These are phyloP conservation scores for Leishmania gerbilli DNA, from an alignment of 208 protist genomes.

Conservation along the genomic window DNA sequence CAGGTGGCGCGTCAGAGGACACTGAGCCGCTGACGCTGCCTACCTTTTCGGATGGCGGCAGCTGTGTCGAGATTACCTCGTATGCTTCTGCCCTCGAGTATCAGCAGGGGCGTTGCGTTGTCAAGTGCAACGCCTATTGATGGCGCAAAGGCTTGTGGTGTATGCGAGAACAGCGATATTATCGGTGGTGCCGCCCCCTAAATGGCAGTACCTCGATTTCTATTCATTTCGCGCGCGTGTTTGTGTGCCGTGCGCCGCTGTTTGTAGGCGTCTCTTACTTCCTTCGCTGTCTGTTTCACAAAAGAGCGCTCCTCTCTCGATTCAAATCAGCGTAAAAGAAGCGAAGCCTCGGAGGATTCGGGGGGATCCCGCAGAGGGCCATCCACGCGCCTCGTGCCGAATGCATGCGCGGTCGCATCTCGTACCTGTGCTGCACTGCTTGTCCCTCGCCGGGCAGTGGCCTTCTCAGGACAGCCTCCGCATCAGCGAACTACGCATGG, in stretches of 20 bases:
- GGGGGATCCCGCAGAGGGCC: background rate
- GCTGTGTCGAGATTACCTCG: constrained; percentile 19
- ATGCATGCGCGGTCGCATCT: background rate
- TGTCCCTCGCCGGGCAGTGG: background rate
- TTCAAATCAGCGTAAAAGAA: background rate
- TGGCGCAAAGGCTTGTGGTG: background rate
- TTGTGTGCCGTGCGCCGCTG: background rate
- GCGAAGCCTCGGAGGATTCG: background rate
- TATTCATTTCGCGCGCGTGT: background rate
- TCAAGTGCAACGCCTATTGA: constrained; percentile 25
- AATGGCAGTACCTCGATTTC: background rate
- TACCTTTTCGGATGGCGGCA: constrained; percentile 21
- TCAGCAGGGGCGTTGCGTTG: constrained; percentile 9
- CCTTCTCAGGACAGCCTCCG: background rate
- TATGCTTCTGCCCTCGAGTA: constrained; percentile 27
- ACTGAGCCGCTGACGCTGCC: constrained; percentile 30
- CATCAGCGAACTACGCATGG: background rate
- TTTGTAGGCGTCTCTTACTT: background rate
- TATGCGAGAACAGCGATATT: background rate
- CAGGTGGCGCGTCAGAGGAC: constrained; percentile 8
- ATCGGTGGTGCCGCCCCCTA: background rate
- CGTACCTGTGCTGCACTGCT: background rate
- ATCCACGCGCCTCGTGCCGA: background rate
- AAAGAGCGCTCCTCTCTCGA: background rate
- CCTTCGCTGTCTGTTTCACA: background rate